phyloP scores from a whole-genome alignment of 2,329 filamentous ascomycete genomes.

The Arthrinium puccinioides region DNA sequence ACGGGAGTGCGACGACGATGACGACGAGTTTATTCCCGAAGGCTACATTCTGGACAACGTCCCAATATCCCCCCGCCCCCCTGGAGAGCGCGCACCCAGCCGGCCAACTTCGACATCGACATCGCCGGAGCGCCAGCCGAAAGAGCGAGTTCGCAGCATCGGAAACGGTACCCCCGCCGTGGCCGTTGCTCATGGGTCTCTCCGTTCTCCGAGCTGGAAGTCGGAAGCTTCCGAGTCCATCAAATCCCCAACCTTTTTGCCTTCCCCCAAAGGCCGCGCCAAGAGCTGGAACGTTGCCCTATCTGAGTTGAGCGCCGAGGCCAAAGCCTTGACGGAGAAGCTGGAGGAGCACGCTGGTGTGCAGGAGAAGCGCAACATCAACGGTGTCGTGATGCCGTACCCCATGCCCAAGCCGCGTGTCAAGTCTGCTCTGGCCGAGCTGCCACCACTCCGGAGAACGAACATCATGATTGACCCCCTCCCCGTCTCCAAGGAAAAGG shows the following conservation, averaged over 20 bases:
- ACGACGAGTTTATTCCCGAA: constrained; percentile 72
- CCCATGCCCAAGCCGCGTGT: constrained; percentile 41
- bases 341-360: constrained; percentile 69
- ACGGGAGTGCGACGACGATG: constrained; percentile 68
- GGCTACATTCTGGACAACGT: constrained; percentile 76
- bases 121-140: constrained; percentile 44
- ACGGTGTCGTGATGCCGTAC: constrained; percentile 12
- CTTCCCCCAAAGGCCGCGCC: constrained; percentile 47
- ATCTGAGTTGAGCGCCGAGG: constrained; percentile 63
- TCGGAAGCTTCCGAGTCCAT: constrained; percentile 30
- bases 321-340: constrained; percentile 68
- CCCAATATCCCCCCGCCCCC: constrained; percentile 67
- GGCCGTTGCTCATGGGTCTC: constrained; percentile 50
- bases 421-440: constrained; percentile 61
- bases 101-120: constrained; percentile 44
- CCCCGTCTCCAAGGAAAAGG: constrained; percentile 79
- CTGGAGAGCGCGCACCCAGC: constrained; percentile 47
- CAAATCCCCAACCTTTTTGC: constrained; percentile 23
- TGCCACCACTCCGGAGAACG: constrained; percentile 62
- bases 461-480: constrained; percentile 81
- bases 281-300: constrained; percentile 71
- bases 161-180: constrained; percentile 59
- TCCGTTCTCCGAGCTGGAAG: constrained; percentile 50
- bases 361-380: constrained; percentile 39
- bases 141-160: constrained; percentile 45